Evolutionary conservation across 2,329 filamentous ascomycete species (phyloP).

Genomic region (Diplodia sapinea): DNA sequence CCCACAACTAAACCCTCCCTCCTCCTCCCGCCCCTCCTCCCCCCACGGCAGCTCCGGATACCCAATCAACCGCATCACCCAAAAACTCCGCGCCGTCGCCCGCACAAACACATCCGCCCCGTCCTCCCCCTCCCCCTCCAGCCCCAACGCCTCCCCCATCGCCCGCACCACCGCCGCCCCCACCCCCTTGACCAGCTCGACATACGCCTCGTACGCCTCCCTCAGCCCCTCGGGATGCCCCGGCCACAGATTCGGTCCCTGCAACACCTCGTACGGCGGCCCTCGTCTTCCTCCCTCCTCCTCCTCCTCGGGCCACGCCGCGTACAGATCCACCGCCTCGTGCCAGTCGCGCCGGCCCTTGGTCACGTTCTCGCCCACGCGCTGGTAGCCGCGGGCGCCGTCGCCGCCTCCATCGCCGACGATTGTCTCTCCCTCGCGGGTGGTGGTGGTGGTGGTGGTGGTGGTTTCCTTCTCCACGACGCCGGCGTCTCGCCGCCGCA

Average conservation of each 20-base stretch:
- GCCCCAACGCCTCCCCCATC: constrained; percentile 47
- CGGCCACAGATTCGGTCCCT: constrained; percentile 54
- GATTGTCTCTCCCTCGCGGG: background rate
- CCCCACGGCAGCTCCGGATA: constrained; percentile 43
- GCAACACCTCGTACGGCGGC: constrained; percentile 40
- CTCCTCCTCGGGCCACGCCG: constrained; percentile 38
- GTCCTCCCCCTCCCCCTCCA: constrained; percentile 39
- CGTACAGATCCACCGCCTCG: constrained; percentile 51
- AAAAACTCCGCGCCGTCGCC: constrained; percentile 45
- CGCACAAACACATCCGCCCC: constrained; percentile 41
- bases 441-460: too few species aligned
- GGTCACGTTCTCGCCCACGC: constrained; percentile 48
- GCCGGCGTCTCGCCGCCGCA: constrained; percentile 41
- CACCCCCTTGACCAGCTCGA: constrained; percentile 40
- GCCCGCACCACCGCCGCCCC: constrained; percentile 45
- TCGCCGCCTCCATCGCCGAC: constrained; percentile 41
- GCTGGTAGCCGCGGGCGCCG: constrained; percentile 48
- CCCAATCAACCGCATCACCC: constrained; percentile 51
- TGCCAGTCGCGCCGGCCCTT: constrained; percentile 45
- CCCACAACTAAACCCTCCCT: constrained; percentile 49
- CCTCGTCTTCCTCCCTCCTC: constrained; percentile 33
- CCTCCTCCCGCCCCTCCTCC: constrained; percentile 30
- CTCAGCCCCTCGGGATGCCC: constrained; percentile 40
- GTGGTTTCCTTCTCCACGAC: too few species aligned
- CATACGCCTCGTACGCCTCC: constrained; percentile 43